A percentile compares a stretch with the other conserved stretches of the same genome.
phyloP scores from a whole-genome alignment of 2,329 filamentous ascomycete genomes.

The Phialemoniopsis sp. region DNA sequence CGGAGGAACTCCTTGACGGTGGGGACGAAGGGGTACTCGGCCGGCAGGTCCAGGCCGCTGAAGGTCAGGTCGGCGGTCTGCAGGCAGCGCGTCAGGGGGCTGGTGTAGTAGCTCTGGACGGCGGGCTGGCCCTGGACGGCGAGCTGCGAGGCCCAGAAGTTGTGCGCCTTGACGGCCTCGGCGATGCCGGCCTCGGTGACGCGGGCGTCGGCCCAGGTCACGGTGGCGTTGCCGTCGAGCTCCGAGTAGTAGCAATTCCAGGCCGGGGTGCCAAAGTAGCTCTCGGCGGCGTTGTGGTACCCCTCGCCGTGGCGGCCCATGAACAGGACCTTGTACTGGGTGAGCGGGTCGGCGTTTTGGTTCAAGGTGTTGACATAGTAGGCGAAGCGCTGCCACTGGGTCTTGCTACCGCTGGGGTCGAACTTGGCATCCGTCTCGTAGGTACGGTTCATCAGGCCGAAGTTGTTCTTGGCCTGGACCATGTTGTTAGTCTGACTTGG shows the following conservation, averaged over 20 bases:
- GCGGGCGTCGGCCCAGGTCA: conserved; percentile 59
- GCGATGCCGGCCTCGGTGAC: conserved; percentile 52
- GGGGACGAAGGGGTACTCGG: conserved; percentile 47
- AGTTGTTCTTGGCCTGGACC: conserved; percentile 52
- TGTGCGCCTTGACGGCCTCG: conserved; percentile 54
- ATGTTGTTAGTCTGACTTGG: conserved; percentile 4
- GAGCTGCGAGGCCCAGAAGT: conserved; percentile 55
- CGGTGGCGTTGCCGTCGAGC: conserved; percentile 59
- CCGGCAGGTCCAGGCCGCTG: conserved; percentile 44
- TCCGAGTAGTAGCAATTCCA: conserved; percentile 69
- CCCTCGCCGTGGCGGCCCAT: conserved; percentile 69
- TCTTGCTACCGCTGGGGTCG: conserved; percentile 34
- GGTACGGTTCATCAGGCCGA: conserved; percentile 59
- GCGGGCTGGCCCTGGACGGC: conserved; percentile 49
- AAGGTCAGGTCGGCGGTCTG: conserved; percentile 62
- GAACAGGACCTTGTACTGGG: conserved; percentile 63
- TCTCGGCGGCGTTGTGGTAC: conserved; percentile 58
- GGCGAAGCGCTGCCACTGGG: conserved; percentile 63
- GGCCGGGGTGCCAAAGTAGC: conserved; percentile 61
- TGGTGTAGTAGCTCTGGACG: conserved; percentile 62
- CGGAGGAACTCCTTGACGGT: conserved; percentile 61
- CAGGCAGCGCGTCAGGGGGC: conserved; percentile 59
- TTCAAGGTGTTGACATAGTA: conserved; percentile 55
- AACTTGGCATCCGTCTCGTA: conserved; percentile 51
- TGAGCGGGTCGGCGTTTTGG: conserved; percentile 31